Percentiles rank a stretch among this genome's conserved stretches.
These are phyloP conservation scores for Rubroshorea leprosula DNA, from an alignment of 345 rosid genomes.

Conservation along the genomic window DNA sequence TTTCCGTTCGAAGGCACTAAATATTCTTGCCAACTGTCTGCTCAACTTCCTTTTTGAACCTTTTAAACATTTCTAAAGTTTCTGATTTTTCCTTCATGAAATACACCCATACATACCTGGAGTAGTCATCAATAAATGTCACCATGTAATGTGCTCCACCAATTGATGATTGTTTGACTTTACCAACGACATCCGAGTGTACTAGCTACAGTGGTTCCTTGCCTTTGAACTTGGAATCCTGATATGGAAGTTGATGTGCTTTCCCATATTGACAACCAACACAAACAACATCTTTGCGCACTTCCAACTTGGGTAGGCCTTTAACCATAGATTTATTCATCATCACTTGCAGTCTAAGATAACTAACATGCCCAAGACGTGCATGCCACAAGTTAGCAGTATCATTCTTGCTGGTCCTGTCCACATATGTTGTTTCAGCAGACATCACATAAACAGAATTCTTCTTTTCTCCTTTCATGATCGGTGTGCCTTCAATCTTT, in stretches of 20 bases:
- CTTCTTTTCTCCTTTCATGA: background rate
- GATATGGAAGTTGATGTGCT: too few relatives aligned
- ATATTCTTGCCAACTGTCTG: background rate
- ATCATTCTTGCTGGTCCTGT: background rate
- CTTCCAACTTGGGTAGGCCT: background rate
- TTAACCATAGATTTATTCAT: background rate
- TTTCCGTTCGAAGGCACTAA: background rate
- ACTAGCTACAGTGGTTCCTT: too few relatives aligned
- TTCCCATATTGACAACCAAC: background rate
- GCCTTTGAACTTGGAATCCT: too few relatives aligned
- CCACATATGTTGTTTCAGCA: background rate
- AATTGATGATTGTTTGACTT: too few relatives aligned
- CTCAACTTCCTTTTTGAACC: background rate
- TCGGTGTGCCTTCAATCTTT: background rate
- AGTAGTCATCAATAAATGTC: background rate
- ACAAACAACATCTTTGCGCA: background rate
- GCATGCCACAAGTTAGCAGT: conserved; percentile 3
- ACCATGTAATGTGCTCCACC: too few relatives aligned
- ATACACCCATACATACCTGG: background rate
- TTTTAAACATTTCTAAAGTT: background rate
- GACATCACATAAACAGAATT: background rate
- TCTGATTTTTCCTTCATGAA: background rate
- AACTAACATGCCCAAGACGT: background rate
- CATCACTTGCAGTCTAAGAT: background rate
- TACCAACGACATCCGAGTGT: too few relatives aligned